Percentiles rank a stretch among this genome's conserved stretches.
phyloP scores from a whole-genome alignment of 345 rosid genomes.

The sweet orange (Citrus sinensis) region DNA sequence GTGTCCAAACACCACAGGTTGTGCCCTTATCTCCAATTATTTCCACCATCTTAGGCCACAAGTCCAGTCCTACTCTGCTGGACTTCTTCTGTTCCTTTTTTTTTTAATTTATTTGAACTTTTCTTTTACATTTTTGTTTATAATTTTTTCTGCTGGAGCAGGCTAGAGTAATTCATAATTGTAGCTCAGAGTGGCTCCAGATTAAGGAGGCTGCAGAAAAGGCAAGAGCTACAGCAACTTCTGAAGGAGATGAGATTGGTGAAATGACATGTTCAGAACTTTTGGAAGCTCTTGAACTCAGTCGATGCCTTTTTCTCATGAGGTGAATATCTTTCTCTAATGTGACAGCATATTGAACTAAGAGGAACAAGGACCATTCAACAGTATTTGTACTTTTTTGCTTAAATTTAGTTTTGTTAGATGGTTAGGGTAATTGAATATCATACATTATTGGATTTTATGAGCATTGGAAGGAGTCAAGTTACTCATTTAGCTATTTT shows the following conservation, averaged over 20 bases:
- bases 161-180: constrained; percentile 95
- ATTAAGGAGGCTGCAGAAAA: constrained; percentile 92
- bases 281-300: constrained; percentile 96
- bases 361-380: not conserved
- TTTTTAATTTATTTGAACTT: not conserved
- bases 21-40: constrained; percentile 14
- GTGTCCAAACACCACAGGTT: constrained; percentile 94
- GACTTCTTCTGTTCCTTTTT: not conserved
- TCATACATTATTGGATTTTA: not conserved
- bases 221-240: constrained; percentile 68
- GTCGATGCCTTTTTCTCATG: constrained; percentile 94
- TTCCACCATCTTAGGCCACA: not conserved
- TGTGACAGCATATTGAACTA: not conserved
- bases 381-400: not conserved
- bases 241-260: constrained; percentile 85
- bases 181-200: constrained; percentile 80
- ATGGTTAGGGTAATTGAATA: not conserved
- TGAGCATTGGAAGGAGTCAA: not conserved
- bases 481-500: not conserved
- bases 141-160: constrained; percentile 31
- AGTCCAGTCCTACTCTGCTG: not conserved
- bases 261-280: constrained; percentile 93
- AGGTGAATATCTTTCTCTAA: constrained; percentile 40
- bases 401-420: not conserved
- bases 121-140: not conserved